Evolutionary conservation across 1,284 basidiomycete species (phyloP), one percentile per base, ranked within the genome.

Genomic region (Cutaneotrichosporon sp.): DNA sequence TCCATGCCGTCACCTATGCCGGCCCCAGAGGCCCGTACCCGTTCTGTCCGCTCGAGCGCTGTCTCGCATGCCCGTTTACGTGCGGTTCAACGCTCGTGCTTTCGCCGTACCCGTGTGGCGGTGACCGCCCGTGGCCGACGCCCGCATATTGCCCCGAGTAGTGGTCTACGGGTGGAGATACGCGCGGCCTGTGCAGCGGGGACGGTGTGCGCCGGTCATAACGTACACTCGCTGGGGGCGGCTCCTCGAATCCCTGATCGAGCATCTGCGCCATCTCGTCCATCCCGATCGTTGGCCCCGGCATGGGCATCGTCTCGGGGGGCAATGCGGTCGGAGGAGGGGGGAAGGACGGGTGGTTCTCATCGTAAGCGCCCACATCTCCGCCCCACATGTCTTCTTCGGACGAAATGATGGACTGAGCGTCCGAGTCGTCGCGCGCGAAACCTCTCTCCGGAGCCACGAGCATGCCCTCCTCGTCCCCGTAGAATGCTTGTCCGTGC

Each of bases 311-410:
- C 35, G 75, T 72, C 31, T 79, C 74, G 9, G 80, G 77, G 8
- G 80, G 73, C 4, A 91, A 78, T 1, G 80, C 86, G n/a, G 83
- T 78, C 10, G 91, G 90, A 0, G 91, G 90, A 5, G 88, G 88
- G 27, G 88, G 84, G 64, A 85, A 91, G 57, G 84, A 79, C 0
- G 80, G 63, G 64, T 83, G 82, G 69, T 88, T 79, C 74, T 96
- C 92, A 72, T 93, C 90, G 77, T 96, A 97, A 60, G 69, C 72
- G 19, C 77, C 77, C 42, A 79, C 75, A 54, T 78, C 76, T n/a
- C 65, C 70, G 44, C 78, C 90, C 92, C 92, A 97, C 39, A 88
- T 83, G 70, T 98, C 94, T 37, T 94, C 92, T 45, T 97, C 91
- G 6, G 89, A 89, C 8, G 88, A 90, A 8, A 83, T 77, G 53